Conservation (phyloP, 139 green algal genomes). For the Coelastrella sp. region DNA sequence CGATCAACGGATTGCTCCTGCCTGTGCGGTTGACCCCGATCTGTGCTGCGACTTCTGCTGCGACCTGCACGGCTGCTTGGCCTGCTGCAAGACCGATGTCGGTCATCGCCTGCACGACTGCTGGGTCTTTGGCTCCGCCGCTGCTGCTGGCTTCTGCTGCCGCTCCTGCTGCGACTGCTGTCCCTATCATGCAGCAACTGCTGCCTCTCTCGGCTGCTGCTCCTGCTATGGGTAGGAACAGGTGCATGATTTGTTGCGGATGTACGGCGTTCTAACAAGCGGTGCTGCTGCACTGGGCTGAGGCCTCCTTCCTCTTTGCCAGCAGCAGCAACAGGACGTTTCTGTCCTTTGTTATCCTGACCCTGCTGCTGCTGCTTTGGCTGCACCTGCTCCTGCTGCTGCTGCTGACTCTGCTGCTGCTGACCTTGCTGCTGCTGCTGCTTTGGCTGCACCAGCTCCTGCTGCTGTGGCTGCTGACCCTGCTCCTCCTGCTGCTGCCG, state of each 20-base stretch:
- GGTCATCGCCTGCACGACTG: no score
- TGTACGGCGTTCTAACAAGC: no score
- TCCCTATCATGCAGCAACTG: not conserved
- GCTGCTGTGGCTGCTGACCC: not conserved
- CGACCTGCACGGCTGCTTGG: no score
- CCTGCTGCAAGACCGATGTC: no score
- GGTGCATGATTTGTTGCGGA: not conserved
- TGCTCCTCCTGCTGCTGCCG: not conserved
- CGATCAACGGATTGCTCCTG: not conserved
- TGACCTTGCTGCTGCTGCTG: not conserved
- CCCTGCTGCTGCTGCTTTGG: not conserved
- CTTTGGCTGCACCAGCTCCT: not conserved
- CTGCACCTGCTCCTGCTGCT: not conserved
- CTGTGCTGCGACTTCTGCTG: not conserved
- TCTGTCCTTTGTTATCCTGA: no score
- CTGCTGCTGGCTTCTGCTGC: no score
- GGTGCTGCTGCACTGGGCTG: no score
- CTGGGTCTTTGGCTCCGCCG: no score
- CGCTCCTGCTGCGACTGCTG: not conserved
- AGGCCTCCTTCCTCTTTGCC: no score
- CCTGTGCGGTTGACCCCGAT: not conserved
- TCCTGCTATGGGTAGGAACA: not conserved
- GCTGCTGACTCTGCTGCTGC: not conserved
- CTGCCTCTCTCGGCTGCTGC: not conserved
- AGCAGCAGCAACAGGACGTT: no score